A percentile compares a stretch with the other conserved stretches of the same genome.
Conservation (phyloP, 2,329 filamentous ascomycete genomes). For the Colletotrichum caudatum region DNA sequence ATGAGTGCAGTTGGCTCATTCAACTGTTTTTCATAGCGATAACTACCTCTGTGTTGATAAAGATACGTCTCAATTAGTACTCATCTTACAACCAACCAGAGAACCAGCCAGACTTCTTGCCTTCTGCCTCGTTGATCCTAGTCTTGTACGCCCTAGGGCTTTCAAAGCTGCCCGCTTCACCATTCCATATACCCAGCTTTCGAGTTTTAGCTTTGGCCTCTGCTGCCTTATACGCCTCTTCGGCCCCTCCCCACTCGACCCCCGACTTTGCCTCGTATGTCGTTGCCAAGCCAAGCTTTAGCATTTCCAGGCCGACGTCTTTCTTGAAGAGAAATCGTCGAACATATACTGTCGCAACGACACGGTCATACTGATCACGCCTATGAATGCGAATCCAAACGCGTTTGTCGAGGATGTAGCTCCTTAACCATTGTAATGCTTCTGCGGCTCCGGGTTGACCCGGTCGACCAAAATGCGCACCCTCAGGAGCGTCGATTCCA, state of each 20-base stretch:
- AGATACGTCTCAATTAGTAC: neutral
- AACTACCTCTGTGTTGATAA: neutral
- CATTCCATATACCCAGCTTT: constrained; percentile 81
- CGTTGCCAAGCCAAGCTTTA: constrained; percentile 85
- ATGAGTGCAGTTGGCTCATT: neutral
- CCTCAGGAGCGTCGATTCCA: constrained; percentile 92
- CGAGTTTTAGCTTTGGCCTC: constrained; percentile 75
- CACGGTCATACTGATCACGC: constrained; percentile 90
- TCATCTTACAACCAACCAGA: constrained; percentile 23
- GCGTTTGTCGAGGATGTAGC: constrained; percentile 76
- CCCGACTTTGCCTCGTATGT: constrained; percentile 94
- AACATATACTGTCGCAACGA: constrained; percentile 87
- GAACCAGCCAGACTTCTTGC: constrained; percentile 36
- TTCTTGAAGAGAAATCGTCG: constrained; percentile 75
- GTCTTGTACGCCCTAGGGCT: constrained; percentile 91
- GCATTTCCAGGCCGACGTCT: constrained; percentile 91
- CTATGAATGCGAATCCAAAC: constrained; percentile 87
- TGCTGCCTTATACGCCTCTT: constrained; percentile 72
- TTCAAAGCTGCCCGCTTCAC: constrained; percentile 74
- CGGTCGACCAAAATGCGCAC: constrained; percentile 89
- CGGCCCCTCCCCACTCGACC: constrained; percentile 84
- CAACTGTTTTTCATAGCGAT: neutral
- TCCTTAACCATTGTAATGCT: constrained; percentile 83
- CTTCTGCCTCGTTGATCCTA: constrained; percentile 51
- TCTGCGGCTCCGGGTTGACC: constrained; percentile 87